Conservation (phyloP, 345 rosid genomes). For the Cardiospermum halicacabum region DNA sequence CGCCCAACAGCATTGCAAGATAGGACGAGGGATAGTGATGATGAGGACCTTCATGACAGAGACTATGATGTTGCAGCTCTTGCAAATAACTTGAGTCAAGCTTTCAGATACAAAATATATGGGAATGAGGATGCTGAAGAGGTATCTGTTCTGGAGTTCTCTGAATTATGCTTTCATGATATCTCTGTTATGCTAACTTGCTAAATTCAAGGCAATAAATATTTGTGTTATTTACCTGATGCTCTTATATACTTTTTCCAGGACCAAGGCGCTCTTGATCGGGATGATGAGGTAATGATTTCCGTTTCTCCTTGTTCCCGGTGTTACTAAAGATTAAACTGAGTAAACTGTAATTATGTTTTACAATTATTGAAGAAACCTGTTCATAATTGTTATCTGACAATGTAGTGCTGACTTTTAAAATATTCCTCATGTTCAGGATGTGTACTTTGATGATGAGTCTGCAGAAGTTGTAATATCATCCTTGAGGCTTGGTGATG, state of each 20-base stretch:
- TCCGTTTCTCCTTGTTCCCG: not conserved
- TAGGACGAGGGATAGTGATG: conserved; percentile 89
- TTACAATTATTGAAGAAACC: not conserved
- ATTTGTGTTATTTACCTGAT: conserved; percentile 3
- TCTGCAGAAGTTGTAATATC: conserved; percentile 93
- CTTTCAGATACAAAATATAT: conserved; percentile 84
- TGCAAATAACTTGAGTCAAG: conserved; percentile 86
- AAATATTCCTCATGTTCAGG: conserved; percentile 42
- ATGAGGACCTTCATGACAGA: conserved; percentile 84
- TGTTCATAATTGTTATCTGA: conserved; percentile 2
- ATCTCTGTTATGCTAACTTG: no score
- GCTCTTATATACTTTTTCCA: conserved; percentile 28
- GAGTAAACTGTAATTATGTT: not conserved
- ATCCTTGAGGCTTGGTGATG: conserved; percentile 91
- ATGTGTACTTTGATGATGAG: conserved; percentile 90
- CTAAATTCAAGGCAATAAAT: no score
- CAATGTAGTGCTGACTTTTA: not conserved
- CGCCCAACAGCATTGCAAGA: conserved; percentile 93
- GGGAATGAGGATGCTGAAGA: conserved; percentile 83
- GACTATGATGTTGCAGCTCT: conserved; percentile 95
- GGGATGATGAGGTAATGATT: conserved; percentile 68
- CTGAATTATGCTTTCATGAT: not conserved
- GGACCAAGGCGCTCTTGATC: conserved; percentile 68
- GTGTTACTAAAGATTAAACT: not conserved
- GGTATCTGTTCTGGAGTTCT: conserved; percentile 39